phyloP scores from a whole-genome alignment of 2,329 filamentous ascomycete genomes.

The Cordyceps cicadae region DNA sequence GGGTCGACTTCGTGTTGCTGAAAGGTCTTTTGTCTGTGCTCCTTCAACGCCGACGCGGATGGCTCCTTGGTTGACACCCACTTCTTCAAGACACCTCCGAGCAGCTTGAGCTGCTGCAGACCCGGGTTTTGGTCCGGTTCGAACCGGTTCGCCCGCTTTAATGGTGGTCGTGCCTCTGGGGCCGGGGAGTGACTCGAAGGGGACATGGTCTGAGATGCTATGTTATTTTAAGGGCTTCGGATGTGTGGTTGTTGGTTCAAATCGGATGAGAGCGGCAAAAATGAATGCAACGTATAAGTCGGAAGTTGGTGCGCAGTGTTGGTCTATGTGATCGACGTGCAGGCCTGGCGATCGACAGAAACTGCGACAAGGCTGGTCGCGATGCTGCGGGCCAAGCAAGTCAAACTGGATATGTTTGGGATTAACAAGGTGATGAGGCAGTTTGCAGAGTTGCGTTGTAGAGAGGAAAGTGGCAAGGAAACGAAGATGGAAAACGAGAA shows the following conservation, averaged over 20 bases:
- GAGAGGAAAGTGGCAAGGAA: not conserved
- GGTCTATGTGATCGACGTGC: not conserved
- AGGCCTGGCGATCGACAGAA: not conserved
- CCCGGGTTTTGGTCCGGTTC: not conserved
- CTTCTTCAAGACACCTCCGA: conserved; percentile 35
- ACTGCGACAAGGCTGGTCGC: not conserved
- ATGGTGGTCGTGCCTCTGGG: not conserved
- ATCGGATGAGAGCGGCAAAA: no score
- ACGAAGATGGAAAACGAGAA: not conserved
- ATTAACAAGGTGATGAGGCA: not conserved
- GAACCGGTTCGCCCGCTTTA: not conserved
- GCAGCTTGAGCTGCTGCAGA: not conserved
- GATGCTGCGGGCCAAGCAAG: not conserved
- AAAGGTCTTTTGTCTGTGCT: conserved; percentile 36
- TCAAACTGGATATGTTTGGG: not conserved
- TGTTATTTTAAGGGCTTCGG: not conserved
- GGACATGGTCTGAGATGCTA: not conserved
- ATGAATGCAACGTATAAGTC: not conserved
- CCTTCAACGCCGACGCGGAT: conserved; percentile 39
- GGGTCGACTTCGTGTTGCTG: conserved; percentile 35
- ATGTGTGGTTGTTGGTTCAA: not conserved
- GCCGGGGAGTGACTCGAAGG: not conserved
- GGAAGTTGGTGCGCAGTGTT: not conserved
- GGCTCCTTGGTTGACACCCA: conserved; percentile 44
- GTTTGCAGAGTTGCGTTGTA: not conserved